phyloP scores from a whole-genome alignment of 257 asterid genomes.

The Nicotiana attenuata region DNA sequence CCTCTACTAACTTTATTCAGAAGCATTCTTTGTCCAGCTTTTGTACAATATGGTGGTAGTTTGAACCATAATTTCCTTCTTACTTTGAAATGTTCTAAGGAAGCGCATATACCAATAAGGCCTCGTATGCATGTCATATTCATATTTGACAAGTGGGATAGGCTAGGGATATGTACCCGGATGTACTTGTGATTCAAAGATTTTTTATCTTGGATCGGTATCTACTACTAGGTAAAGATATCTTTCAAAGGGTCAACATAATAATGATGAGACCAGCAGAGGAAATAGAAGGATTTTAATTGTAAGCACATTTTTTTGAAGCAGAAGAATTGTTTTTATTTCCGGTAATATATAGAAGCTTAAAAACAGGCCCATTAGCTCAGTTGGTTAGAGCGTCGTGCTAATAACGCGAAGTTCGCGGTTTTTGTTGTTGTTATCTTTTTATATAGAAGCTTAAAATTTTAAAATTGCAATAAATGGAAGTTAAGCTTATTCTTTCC shows the following conservation, averaged over 20 bases:
- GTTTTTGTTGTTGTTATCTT: too few species aligned
- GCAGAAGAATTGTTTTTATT: background rate
- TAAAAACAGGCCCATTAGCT: constrained; percentile 21
- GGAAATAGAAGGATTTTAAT: background rate
- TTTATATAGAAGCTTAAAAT: background rate
- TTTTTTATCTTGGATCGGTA: background rate
- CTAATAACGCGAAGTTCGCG: constrained; percentile 36
- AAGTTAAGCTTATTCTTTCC: background rate
- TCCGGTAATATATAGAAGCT: background rate
- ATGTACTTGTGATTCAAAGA: background rate
- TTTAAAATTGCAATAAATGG: background rate
- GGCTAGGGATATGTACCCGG: background rate
- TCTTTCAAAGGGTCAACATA: background rate
- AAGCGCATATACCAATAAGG: background rate
- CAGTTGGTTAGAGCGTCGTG: constrained; percentile 38
- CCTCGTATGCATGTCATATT: background rate
- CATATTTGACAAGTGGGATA: background rate
- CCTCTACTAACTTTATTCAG: background rate
- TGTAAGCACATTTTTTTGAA: background rate
- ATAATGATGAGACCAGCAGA: background rate
- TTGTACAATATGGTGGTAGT: background rate
- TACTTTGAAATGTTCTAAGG: background rate
- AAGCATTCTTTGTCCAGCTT: background rate
- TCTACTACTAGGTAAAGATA: background rate
- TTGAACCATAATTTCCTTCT: background rate